A percentile compares a stretch with the other conserved stretches of the same genome.
Conservation (phyloP, 2,329 filamentous ascomycete genomes). For the Ophiosphaerella korrae region DNA sequence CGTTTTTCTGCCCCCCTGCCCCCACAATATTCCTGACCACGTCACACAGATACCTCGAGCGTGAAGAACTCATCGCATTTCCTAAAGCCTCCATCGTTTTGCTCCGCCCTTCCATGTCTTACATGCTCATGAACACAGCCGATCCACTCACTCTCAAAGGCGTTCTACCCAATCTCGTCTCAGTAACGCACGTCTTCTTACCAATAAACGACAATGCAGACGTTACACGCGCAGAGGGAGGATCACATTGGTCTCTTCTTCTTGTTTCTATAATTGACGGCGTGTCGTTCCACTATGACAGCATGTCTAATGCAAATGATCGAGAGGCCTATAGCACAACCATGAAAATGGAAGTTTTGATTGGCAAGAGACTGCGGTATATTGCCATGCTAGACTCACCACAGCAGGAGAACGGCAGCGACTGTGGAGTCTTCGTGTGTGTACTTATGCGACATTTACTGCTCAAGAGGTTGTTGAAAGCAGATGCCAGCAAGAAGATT, state of each 20-base stretch:
- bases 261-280: constrained; percentile 87
- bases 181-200: constrained; percentile 90
- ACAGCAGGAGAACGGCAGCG: constrained; percentile 88
- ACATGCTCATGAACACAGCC: constrained; percentile 79
- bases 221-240: constrained; percentile 82
- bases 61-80: constrained; percentile 79
- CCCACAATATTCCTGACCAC: constrained; percentile 1
- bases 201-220: constrained; percentile 89
- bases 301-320: constrained; percentile 75
- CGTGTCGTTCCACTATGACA: constrained; percentile 96
- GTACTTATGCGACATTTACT: constrained; percentile 94
- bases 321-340: constrained; percentile 73
- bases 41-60: constrained; percentile 74
- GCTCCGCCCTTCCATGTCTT: constrained; percentile 89
- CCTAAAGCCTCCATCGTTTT: constrained; percentile 86
- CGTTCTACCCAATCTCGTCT: constrained; percentile 79
- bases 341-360: constrained; percentile 69
- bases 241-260: constrained; percentile 92
- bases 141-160: constrained; percentile 63
- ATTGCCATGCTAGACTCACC: constrained; percentile 83
- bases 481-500: constrained; percentile 82
- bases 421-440: constrained; percentile 96
- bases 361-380: constrained; percentile 72
- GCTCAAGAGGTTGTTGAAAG: constrained; percentile 78
- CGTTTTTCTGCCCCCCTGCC: neutral